Conservation (phyloP, 345 rosid genomes). For the Chamaenerion angustifolium region DNA sequence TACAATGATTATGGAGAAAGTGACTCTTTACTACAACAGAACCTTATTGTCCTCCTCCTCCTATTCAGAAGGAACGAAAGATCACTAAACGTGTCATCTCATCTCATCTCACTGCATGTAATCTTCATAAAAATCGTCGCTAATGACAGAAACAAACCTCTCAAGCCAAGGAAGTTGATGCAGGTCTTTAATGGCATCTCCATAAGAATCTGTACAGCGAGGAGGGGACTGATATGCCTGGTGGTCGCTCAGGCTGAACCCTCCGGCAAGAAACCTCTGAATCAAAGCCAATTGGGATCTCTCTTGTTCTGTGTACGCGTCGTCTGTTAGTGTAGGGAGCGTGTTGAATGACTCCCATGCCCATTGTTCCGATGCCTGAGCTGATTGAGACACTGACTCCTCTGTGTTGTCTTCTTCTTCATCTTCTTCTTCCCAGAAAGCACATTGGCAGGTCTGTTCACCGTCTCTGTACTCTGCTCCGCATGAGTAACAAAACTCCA, state of each 20-base stretch:
- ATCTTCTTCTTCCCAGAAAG: slow-evolving; percentile 50
- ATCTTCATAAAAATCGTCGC: slow-evolving; percentile 84
- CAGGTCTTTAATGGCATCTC: slow-evolving; percentile 88
- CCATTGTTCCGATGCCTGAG: slow-evolving; percentile 91
- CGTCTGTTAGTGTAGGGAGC: slow-evolving; percentile 70
- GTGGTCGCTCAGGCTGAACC: slow-evolving; percentile 83
- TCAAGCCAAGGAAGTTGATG: slow-evolving; percentile 98
- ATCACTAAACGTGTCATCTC: no score
- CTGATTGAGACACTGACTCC: slow-evolving; percentile 32
- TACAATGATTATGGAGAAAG: no score
- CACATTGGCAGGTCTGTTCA: slow-evolving; percentile 75
- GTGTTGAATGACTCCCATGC: slow-evolving; percentile 87
- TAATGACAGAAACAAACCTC: slow-evolving; percentile 91
- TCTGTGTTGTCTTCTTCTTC: slow-evolving; percentile 35
- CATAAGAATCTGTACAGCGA: slow-evolving; percentile 71
- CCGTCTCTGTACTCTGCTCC: slow-evolving; percentile 77
- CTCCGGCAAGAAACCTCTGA: slow-evolving; percentile 89
- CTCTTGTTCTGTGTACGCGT: slow-evolving; percentile 93
- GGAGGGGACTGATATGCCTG: slow-evolving; percentile 82
- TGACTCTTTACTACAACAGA: no score
- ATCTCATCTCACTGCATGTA: slow-evolving; percentile 35
- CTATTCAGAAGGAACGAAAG: no score
- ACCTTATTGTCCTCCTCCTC: no score
- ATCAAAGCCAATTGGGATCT: slow-evolving; percentile 81
- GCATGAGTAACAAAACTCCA: slow-evolving; percentile 90